Percentiles rank a stretch among this genome's conserved stretches.
phyloP scores from a whole-genome alignment of 495 filamentous ascomycete species.

The Podospora anserina region DNA sequence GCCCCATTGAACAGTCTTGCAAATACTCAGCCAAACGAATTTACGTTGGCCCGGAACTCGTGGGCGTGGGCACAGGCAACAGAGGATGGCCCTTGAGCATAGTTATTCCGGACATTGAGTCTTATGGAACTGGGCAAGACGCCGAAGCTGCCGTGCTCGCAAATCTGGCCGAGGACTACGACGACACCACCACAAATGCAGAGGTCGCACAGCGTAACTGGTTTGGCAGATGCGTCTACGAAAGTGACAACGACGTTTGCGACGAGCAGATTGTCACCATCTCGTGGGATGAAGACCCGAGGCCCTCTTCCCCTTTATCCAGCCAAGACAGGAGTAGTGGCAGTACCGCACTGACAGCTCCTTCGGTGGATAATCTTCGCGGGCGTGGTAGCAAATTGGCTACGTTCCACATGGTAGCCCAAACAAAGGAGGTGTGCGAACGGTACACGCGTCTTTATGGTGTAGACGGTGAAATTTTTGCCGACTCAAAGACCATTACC shows the following conservation, averaged over 20 bases:
- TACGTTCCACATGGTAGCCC: slow-evolving; percentile 88
- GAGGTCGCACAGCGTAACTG: slow-evolving; percentile 64
- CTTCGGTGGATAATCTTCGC: slow-evolving; percentile 11
- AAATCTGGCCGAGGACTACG: slow-evolving; percentile 67
- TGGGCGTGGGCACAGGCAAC: slow-evolving; percentile 53
- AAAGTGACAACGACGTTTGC: slow-evolving; percentile 84
- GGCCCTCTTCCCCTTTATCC: slow-evolving; percentile 13
- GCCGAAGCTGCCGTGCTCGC: slow-evolving; percentile 42
- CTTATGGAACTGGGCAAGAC: slow-evolving; percentile 47
- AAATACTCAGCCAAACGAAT: slow-evolving; percentile 79
- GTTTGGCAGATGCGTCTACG: slow-evolving; percentile 94
- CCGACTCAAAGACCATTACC: slow-evolving; percentile 65
- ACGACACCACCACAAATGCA: slow-evolving; percentile 42
- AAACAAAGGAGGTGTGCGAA: slow-evolving; percentile 81
- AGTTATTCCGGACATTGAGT: slow-evolving; percentile 87
- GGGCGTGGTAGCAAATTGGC: slow-evolving; percentile 75
- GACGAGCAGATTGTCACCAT: slow-evolving; percentile 90
- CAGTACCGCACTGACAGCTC: not conserved
- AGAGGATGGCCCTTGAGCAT: slow-evolving; percentile 80
- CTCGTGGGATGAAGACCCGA: slow-evolving; percentile 69
- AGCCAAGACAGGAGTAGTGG: slow-evolving; percentile 2
- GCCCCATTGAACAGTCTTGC: slow-evolving; percentile 66
- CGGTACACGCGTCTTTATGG: slow-evolving; percentile 82
- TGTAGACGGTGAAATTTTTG: slow-evolving; percentile 76
- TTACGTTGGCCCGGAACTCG: slow-evolving; percentile 56